phyloP scores from a whole-genome alignment of 148 eudicot species.

The Pouteria glomerata region DNA sequence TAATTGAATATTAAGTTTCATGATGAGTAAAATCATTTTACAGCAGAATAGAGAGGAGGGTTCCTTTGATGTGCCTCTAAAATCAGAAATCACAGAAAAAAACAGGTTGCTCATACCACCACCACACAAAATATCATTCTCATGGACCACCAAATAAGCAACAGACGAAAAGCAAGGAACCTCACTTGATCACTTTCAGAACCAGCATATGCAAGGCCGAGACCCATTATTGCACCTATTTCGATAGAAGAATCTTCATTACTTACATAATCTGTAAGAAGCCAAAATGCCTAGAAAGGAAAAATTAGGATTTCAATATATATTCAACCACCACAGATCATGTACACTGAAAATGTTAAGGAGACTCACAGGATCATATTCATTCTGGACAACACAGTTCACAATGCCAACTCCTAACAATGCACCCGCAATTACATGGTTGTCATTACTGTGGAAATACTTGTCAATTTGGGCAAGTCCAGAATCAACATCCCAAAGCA shows the following conservation, averaged over 20 bases:
- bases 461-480: constrained; percentile 98
- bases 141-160: neutral
- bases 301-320: neutral
- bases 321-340: neutral
- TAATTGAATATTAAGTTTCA: neutral
- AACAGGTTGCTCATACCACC: neutral
- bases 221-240: constrained; percentile 96
- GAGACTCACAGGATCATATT: constrained; percentile 83
- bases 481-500: constrained; percentile 96
- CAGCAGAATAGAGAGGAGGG: neutral
- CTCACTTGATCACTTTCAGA: constrained; percentile 73
- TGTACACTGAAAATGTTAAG: neutral
- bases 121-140: neutral
- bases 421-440: constrained; percentile 83
- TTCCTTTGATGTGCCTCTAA: neutral
- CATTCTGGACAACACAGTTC: constrained; percentile 71
- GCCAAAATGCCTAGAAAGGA: constrained; percentile 68
- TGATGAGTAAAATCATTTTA: neutral
- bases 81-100: neutral
- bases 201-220: constrained; percentile 95
- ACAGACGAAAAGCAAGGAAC: constrained; percentile 8
- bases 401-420: constrained; percentile 93
- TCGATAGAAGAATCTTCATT: constrained; percentile 72
- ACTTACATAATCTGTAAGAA: constrained; percentile 74
- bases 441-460: constrained; percentile 86